Evolutionary conservation across 352 stramenopile genomes (phyloP).

Genomic region (Hyaloperonospora brassicae): DNA sequence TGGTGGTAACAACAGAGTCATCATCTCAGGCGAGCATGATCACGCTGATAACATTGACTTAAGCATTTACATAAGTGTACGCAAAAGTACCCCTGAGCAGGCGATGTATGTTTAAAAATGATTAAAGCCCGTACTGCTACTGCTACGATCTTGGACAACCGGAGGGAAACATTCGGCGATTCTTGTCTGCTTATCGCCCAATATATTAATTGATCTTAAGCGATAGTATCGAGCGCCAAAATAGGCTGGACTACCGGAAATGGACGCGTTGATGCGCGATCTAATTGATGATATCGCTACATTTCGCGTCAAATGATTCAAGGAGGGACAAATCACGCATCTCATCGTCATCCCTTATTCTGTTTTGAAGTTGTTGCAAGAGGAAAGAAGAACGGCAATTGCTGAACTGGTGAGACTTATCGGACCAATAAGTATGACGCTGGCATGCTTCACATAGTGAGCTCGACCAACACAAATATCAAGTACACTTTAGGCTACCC

Average conservation of each 20-base stretch:
- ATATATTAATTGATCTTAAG: neutral
- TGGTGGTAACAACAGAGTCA: constrained; percentile 21
- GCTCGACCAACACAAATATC: neutral
- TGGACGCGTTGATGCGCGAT: too few relatives aligned
- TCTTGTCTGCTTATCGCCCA: neutral
- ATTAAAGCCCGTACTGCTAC: neutral
- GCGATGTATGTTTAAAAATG: neutral
- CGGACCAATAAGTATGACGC: neutral
- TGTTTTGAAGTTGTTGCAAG: neutral
- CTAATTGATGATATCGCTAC: neutral
- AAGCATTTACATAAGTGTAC: neutral
- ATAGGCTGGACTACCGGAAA: neutral
- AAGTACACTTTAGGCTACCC: neutral
- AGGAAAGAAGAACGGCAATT: neutral
- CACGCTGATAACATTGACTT: neutral
- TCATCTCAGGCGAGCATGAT: neutral
- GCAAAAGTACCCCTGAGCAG: neutral
- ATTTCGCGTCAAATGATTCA: neutral
- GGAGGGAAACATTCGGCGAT: too few relatives aligned
- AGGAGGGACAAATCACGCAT: neutral
- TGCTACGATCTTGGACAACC: neutral
- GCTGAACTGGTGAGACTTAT: neutral
- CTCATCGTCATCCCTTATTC: neutral
- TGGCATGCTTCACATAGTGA: neutral
- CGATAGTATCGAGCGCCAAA: neutral